Conservation (phyloP, 306 rosid species). For the Trifolium fragiferum region DNA sequence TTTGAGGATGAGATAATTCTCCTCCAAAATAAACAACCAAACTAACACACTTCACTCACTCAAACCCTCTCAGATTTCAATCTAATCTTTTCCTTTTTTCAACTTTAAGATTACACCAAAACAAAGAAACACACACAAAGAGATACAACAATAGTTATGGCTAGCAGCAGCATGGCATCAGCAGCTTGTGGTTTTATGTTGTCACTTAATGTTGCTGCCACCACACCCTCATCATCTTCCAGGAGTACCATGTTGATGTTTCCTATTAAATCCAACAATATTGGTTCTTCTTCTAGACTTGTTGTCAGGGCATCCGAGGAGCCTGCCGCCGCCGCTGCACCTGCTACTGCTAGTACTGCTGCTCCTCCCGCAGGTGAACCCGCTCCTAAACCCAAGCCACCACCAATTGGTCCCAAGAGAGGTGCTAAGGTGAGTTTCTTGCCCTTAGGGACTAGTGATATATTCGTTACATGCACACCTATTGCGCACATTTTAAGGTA, state of each 20-base stretch:
- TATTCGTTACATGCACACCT: not conserved
- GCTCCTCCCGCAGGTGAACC: constrained; percentile 46
- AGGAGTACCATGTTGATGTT: constrained; percentile 50
- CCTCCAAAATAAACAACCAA: constrained; percentile 25
- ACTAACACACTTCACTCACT: constrained; percentile 42
- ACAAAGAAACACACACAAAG: not conserved
- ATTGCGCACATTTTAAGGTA: not conserved
- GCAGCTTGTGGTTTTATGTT: constrained; percentile 77
- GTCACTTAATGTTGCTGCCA: constrained; percentile 52
- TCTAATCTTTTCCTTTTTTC: constrained; percentile 22
- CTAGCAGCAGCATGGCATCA: constrained; percentile 73
- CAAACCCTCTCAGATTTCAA: constrained; percentile 48
- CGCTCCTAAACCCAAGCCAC: constrained; percentile 71
- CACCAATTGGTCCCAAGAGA: constrained; percentile 96
- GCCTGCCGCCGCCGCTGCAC: constrained; percentile 43
- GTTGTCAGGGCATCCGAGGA: constrained; percentile 73
- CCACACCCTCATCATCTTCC: constrained; percentile 45
- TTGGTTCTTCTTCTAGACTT: constrained; percentile 46
- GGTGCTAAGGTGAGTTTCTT: constrained; percentile 61
- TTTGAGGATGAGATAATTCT: constrained; percentile 61
- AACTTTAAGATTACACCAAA: constrained; percentile 13
- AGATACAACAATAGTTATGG: constrained; percentile 37
- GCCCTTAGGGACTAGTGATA: not conserved
- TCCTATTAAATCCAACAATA: constrained; percentile 45
- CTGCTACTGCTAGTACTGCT: constrained; percentile 43